phyloP scores from a whole-genome alignment of 352 stramenopile species.

The Phytophthora meadii region DNA sequence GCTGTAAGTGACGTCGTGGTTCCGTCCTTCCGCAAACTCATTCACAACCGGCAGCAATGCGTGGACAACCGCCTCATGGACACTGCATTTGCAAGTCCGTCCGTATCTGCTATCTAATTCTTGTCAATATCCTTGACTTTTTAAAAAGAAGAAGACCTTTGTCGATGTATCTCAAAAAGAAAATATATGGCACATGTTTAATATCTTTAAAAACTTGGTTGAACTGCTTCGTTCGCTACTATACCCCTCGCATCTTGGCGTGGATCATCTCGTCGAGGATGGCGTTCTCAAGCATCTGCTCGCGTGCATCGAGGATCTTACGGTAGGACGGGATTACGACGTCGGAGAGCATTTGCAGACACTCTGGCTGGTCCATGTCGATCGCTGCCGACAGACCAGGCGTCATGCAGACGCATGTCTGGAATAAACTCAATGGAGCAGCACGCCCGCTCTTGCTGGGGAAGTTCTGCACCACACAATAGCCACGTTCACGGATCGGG shows the following conservation, averaged over 20 bases:
- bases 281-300: slow-evolving; percentile 47
- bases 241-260: slow-evolving; percentile 32
- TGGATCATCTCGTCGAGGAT: slow-evolving; percentile 49
- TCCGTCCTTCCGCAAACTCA: slow-evolving; percentile 24
- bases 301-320: slow-evolving; percentile 45
- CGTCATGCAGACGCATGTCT: slow-evolving; percentile 42
- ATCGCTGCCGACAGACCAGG: slow-evolving; percentile 39
- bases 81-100: not conserved
- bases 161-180: slow-evolving; percentile 2
- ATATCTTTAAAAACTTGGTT: slow-evolving; percentile 23
- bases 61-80: slow-evolving; percentile 36
- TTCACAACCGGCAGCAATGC: slow-evolving; percentile 29
- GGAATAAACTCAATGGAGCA: slow-evolving; percentile 30
- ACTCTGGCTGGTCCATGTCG: slow-evolving; percentile 36
- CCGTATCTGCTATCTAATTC: slow-evolving; percentile 19
- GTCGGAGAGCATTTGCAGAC: slow-evolving; percentile 39
- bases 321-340: slow-evolving; percentile 44
- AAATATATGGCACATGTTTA: slow-evolving; percentile 44
- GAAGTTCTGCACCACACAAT: slow-evolving; percentile 35
- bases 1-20: slow-evolving; percentile 33
- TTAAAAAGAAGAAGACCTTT: too few species aligned
- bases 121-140: not conserved
- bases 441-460: slow-evolving; percentile 9
- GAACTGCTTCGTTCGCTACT: slow-evolving; percentile 25
- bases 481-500: slow-evolving; percentile 46